Conservation (phyloP, 768 basidiomycete species). For the Lactarius vividus region DNA sequence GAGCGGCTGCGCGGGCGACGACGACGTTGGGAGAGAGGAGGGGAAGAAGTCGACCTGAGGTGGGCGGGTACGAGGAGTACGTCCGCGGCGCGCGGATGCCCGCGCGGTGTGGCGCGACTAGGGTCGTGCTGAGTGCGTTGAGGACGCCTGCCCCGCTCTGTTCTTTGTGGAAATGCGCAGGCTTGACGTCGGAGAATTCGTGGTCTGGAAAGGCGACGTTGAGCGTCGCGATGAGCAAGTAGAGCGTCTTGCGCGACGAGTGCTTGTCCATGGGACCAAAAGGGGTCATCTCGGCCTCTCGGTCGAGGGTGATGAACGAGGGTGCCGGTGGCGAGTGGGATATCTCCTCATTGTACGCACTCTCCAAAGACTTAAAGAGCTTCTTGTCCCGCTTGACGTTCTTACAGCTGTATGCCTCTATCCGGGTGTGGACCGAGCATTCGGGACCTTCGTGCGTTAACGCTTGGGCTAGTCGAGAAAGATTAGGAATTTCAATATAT, state of each 20-base stretch:
- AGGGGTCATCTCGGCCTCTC: constrained; percentile 73
- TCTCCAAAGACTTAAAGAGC: constrained; percentile 90
- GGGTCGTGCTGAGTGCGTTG: constrained; percentile 79
- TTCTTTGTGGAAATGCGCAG: constrained; percentile 86
- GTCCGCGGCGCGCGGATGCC: constrained; percentile 70
- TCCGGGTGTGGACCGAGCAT: constrained; percentile 84
- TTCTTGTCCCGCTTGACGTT: constrained; percentile 96
- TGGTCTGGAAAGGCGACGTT: constrained; percentile 98
- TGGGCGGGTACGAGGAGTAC: constrained; percentile 84
- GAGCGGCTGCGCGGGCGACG: constrained; percentile 60
- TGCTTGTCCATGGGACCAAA: constrained; percentile 91
- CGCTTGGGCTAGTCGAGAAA: constrained; percentile 71
- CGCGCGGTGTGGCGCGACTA: constrained; percentile 68
- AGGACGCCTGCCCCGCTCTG: constrained; percentile 71
- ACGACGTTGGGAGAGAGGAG: constrained; percentile 66
- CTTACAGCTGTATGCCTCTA: constrained; percentile 98
- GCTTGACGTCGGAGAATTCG: constrained; percentile 91
- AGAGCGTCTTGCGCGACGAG: constrained; percentile 85
- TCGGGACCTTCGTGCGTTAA: constrained; percentile 86
- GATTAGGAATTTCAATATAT: constrained; percentile 81
- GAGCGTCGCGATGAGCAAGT: constrained; percentile 92
- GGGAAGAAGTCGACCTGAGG: constrained; percentile 72
- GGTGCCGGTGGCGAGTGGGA: constrained; percentile 83
- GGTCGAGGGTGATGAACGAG: constrained; percentile 69
- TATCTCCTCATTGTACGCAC: constrained; percentile 76